Evolutionary conservation across 1,284 basidiomycete genomes (phyloP), one percentile per base, ranked within the genome.

Genomic region (Lentinula novae-zelandiae): DNA sequence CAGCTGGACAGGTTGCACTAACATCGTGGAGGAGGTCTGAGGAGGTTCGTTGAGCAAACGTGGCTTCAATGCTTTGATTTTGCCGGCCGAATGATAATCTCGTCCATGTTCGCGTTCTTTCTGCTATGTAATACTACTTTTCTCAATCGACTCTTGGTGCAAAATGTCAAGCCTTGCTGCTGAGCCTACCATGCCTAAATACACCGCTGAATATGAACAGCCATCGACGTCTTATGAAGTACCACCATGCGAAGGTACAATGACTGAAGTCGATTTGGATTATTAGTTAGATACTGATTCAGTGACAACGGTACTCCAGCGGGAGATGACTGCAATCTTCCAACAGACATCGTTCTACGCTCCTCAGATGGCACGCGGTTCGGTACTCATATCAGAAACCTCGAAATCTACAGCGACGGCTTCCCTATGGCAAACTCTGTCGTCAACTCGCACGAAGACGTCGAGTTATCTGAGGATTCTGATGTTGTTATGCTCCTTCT

Each of bases 321-420:
- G 17, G 40, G 52, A 15, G 59, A 60, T 15, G n/a, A 20, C 15
- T 61, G 60, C 27, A 33, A 27, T 52, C 49, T 61, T 5, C 50
- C 57, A 1, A 53, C 56, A 22, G 50, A 62, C 3, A 54, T 56
- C 40, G 42, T 65, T 55, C 49, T 62, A 17, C 42, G 50, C 10
- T 57, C 60, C 13, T 58, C 55, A 6, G 49, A 57, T 39, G 60
- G 56, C 12, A 36, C 33, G 9, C 36, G 51, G 2, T 58, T 61
- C 6, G 60, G 60, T 7, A 27, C 60, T 51, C 60, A 61, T 33
- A 48, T 15, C 12, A 52, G 39, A 33, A 57, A 57, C 36, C 60
- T 61, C 9, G 50, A 42, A 15, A 38, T 51, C 3, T 61, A 57
- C 40, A 61, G 59, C 42, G 42, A 60, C 36, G 50, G 50, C 7